Percentiles rank a stretch among this genome's conserved stretches.
phyloP scores from a whole-genome alignment of 2,329 filamentous ascomycete genomes.

The Aureobasidium sp. region DNA sequence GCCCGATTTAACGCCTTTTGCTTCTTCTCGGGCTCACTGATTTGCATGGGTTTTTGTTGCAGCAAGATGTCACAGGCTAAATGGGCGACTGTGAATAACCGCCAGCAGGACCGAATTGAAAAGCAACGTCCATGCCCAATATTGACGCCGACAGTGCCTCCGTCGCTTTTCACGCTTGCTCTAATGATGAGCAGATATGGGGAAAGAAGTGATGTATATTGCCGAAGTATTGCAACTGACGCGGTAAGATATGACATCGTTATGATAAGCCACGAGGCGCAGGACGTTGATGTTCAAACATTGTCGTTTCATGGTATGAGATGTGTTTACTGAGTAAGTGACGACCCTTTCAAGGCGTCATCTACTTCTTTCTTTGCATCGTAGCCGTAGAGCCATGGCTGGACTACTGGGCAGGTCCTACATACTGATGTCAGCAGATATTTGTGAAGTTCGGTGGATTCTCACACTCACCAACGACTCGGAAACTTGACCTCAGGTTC shows the following conservation, averaged over 20 bases:
- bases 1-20: slow-evolving; percentile 9
- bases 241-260: slow-evolving; percentile 5
- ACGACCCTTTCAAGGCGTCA: slow-evolving; percentile 28
- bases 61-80: slow-evolving; percentile 5
- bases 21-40: slow-evolving; percentile 1
- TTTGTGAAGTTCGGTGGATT: background rate
- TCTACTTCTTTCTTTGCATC: slow-evolving; percentile 63
- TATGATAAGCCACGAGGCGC: background rate
- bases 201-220: background rate
- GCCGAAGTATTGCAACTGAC: background rate
- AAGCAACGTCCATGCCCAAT: slow-evolving; percentile 18
- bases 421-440: slow-evolving; percentile 2
- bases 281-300: background rate
- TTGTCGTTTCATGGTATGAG: background rate
- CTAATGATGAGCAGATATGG: background rate
- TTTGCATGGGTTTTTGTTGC: background rate
- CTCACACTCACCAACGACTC: slow-evolving; percentile 60
- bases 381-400: slow-evolving; percentile 72
- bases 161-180: too few species aligned
- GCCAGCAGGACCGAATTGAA: slow-evolving; percentile 22
- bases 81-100: slow-evolving; percentile 12
- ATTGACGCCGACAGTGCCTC: slow-evolving; percentile 1
- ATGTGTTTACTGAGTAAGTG: background rate
- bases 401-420: slow-evolving; percentile 63
- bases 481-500: slow-evolving; percentile 64